Conservation (phyloP, 768 basidiomycete genomes). For the Serendipita sp. region DNA sequence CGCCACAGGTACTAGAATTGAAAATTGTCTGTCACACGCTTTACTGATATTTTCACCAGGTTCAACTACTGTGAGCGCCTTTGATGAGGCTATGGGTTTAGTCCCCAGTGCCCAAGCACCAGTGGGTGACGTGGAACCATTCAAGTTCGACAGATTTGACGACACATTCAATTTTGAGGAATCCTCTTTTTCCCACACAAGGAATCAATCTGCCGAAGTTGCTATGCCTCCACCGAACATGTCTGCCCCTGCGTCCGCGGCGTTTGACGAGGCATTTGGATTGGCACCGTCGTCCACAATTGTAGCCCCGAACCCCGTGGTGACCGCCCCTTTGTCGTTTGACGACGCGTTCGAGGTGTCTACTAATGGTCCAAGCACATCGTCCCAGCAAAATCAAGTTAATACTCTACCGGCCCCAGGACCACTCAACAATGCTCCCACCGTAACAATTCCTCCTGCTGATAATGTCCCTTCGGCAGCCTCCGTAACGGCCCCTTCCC, state of each 20-base stretch:
- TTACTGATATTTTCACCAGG: not conserved
- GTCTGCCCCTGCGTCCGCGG: constrained; percentile 12
- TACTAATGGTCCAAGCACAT: constrained; percentile 12
- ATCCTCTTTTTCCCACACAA: constrained; percentile 17
- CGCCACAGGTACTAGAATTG: not conserved
- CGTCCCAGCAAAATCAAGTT: constrained; percentile 10
- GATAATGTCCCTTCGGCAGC: constrained; percentile 10
- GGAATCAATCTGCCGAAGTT: not conserved
- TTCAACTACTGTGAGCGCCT: constrained; percentile 32
- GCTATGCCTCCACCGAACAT: constrained; percentile 8
- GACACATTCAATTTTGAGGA: constrained; percentile 48
- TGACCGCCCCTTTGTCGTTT: constrained; percentile 23
- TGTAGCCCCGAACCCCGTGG: constrained; percentile 12
- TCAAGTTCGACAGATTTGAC: constrained; percentile 54
- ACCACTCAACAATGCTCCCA: constrained; percentile 20
- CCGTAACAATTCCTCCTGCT: constrained; percentile 17
- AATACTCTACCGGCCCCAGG: constrained; percentile 21
- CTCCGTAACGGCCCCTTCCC: constrained; percentile 22
- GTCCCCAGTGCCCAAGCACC: constrained; percentile 23
- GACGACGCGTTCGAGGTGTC: constrained; percentile 31
- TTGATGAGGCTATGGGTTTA: constrained; percentile 60
- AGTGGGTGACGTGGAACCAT: constrained; percentile 20
- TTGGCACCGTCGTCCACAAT: constrained; percentile 13
- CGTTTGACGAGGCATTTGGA: constrained; percentile 24
- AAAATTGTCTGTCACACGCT: not conserved